Evolutionary conservation across 306 rosid genomes (phyloP), one percentile per base, ranked within the genome.

Genomic region (Lotus japonicus): DNA sequence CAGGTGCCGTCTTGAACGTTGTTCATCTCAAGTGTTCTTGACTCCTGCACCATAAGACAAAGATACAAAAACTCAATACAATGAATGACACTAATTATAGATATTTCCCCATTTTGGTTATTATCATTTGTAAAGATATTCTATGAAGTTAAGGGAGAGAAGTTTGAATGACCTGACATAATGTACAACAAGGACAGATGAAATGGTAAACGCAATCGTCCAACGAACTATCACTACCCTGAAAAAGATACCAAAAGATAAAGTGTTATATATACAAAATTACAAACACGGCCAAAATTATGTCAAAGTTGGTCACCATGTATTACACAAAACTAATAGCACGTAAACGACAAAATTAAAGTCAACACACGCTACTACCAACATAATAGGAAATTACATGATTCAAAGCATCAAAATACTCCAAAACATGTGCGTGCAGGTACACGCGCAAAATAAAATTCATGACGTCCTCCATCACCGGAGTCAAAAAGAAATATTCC

Each of bases 1-100:
- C 99, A 95, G 53, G 82, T 91, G 41, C 99, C 99, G 31, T 87
- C 95, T 80, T 95, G 97, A 67, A 95, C 95, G 35, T 95, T 95
- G 82, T 95, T 95, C 81, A 95, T 91, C 79, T 95, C 96, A 56
- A 95, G 61, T 53, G 99, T 95, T 87, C 99, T 86, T 11, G 97
- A 87, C 60, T 95, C 99, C 97, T 94, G 84, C 60, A 66, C 70
- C 55, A 79, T 50, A 14, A 39, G 39, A 51, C 57, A 56, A 59
- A 28, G 56, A 69, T 23, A 73, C 36, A 55, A 14, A 43, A 35
- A 36, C 4, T 77, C 42, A 73, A 44, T 52, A 51, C 10, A 42
- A 23, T 48, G 3, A 19, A 43, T 33, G 39, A 31, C 46, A 3
- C 13, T 2, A 57, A 2, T 68, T n/a, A 65, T 43, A 12, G 21